phyloP scores from a whole-genome alignment of 306 rosid species.

The Prosopis cineraria region DNA sequence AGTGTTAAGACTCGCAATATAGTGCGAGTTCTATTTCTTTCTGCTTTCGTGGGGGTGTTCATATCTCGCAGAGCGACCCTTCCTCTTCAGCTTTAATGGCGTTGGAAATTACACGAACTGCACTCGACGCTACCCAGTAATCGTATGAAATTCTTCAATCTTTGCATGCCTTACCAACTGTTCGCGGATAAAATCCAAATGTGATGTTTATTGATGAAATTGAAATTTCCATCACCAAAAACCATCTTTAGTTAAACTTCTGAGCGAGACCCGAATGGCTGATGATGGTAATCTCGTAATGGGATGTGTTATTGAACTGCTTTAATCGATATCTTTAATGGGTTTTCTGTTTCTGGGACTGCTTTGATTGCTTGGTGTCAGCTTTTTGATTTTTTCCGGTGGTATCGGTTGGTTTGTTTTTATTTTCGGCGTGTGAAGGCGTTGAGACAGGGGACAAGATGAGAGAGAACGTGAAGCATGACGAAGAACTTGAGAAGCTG shows the following conservation, averaged over 20 bases:
- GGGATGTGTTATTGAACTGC: conserved; percentile 10
- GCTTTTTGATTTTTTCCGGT: neutral
- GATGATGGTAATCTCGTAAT: conserved; percentile 12
- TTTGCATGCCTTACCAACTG: conserved; percentile 69
- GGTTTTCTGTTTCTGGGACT: conserved; percentile 22
- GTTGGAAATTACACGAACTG: conserved; percentile 42
- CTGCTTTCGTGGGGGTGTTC: conserved; percentile 7
- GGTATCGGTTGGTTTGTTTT: neutral
- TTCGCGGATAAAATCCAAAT: conserved; percentile 26
- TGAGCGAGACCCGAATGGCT: neutral
- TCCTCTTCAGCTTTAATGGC: conserved; percentile 59
- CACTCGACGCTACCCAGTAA: conserved; percentile 37
- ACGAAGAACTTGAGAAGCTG: conserved; percentile 43
- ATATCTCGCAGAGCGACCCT: conserved; percentile 31
- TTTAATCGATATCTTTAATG: conserved; percentile 27
- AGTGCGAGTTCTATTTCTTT: conserved; percentile 2
- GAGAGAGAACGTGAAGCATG: conserved; percentile 39
- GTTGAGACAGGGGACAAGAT: conserved; percentile 22
- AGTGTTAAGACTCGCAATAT: conserved; percentile 30
- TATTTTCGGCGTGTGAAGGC: neutral
- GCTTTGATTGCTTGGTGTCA: conserved; percentile 14
- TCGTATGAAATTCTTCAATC: conserved; percentile 49
- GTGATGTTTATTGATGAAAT: conserved; percentile 14
- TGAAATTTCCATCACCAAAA: conserved; percentile 6
- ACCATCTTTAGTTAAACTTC: conserved; percentile 20